phyloP scores from a whole-genome alignment of 306 rosid species.

The Cucumis melo region DNA sequence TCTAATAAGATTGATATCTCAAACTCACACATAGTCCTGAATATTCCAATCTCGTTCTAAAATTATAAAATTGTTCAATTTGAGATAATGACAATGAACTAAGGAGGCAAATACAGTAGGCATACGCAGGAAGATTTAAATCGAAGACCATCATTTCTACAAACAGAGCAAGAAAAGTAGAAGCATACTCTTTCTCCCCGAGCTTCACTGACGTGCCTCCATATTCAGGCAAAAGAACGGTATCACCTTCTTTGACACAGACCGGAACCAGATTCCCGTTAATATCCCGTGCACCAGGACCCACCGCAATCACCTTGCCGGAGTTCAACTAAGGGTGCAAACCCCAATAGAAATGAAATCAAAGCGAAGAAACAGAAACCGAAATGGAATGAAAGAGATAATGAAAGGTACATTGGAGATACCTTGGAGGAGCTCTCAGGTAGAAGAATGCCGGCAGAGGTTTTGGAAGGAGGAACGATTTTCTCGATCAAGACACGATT shows the following conservation, averaged over 20 bases:
- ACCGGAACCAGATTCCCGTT: slow-evolving; percentile 60
- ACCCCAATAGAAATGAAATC: not conserved
- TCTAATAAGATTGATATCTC: not conserved
- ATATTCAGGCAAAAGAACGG: slow-evolving; percentile 78
- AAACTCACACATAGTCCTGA: not conserved
- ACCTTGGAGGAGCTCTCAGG: slow-evolving; percentile 81
- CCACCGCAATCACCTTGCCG: slow-evolving; percentile 75
- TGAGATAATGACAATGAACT: not conserved
- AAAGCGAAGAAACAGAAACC: not conserved
- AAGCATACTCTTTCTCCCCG: slow-evolving; percentile 71
- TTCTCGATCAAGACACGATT: slow-evolving; percentile 81
- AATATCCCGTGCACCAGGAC: slow-evolving; percentile 64
- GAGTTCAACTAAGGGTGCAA: slow-evolving; percentile 47
- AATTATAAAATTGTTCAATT: no score
- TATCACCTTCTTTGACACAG: slow-evolving; percentile 63
- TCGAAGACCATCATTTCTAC: not conserved
- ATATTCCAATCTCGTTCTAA: not conserved
- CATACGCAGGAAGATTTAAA: not conserved
- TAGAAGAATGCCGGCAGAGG: slow-evolving; percentile 68
- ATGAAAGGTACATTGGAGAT: not conserved
- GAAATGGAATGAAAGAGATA: not conserved
- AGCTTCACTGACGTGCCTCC: slow-evolving; percentile 87
- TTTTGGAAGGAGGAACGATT: slow-evolving; percentile 65
- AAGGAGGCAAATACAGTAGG: not conserved
- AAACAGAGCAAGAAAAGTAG: not conserved